Evolutionary conservation across 352 stramenopile species (phyloP).

Genomic region (Discostella stelligera): DNA sequence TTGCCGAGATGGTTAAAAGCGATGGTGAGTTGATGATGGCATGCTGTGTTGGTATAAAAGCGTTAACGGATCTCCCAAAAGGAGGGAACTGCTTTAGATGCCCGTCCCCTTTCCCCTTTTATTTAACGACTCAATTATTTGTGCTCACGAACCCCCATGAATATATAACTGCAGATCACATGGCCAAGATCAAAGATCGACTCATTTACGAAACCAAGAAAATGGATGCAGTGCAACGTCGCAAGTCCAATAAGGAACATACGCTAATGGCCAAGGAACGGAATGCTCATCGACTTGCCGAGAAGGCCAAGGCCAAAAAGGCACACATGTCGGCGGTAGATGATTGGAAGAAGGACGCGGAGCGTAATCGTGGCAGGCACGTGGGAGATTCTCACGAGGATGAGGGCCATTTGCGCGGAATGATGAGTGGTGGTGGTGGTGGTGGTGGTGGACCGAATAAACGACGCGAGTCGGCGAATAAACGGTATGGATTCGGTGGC

Average conservation of each 20-base stretch:
- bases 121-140: slow-evolving; percentile 1
- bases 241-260: slow-evolving; percentile 96
- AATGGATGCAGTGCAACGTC: slow-evolving; percentile 96
- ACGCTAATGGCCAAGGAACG: slow-evolving; percentile 95
- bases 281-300: slow-evolving; percentile 75
- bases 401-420: slow-evolving; percentile 53
- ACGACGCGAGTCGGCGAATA: slow-evolving; percentile 72
- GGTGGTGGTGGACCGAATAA: slow-evolving; percentile 49
- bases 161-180: slow-evolving; percentile 64
- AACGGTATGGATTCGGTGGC: slow-evolving; percentile 84
- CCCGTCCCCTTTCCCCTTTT: slow-evolving; percentile 4
- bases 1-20: slow-evolving; percentile 99
- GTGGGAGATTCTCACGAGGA: slow-evolving; percentile 69
- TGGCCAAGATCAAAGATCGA: slow-evolving; percentile 93
- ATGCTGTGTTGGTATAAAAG: no score
- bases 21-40: slow-evolving; percentile 80
- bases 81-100: no score
- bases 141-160: neutral
- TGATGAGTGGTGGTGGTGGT: slow-evolving; percentile 35
- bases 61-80: no score
- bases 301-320: slow-evolving; percentile 83
- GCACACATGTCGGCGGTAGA: slow-evolving; percentile 76
- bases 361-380: slow-evolving; percentile 35
- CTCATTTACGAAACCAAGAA: slow-evolving; percentile 99
- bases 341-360: slow-evolving; percentile 74